Conservation (phyloP, 2,329 filamentous ascomycete species). For the Cyclaneusma minus region DNA sequence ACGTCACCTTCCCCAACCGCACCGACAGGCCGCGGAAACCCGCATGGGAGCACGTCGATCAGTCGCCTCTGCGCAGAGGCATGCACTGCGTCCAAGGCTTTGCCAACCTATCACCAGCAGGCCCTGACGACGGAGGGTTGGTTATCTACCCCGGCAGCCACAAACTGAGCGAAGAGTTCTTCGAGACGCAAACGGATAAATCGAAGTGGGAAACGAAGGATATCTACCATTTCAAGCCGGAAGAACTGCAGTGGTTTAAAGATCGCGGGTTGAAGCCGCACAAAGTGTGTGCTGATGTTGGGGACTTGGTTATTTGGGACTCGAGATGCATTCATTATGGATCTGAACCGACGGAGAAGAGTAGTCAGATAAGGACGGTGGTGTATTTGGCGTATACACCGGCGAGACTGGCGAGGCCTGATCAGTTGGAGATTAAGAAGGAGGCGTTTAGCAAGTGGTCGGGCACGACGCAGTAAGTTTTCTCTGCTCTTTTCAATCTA, state of each 20-base stretch:
- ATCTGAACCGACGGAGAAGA: slow-evolving; percentile 13
- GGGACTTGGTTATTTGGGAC: slow-evolving; percentile 24
- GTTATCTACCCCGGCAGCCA: slow-evolving; percentile 20
- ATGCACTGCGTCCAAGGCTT: slow-evolving; percentile 19
- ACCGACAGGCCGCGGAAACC: slow-evolving; percentile 12
- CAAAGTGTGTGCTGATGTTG: slow-evolving; percentile 21
- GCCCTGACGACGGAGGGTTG: slow-evolving; percentile 22
- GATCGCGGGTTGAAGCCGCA: slow-evolving; percentile 15
- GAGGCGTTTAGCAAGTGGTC: slow-evolving; percentile 14
- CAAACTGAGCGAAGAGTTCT: slow-evolving; percentile 18
- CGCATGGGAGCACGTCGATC: slow-evolving; percentile 23
- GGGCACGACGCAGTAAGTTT: slow-evolving; percentile 19
- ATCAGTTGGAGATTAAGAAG: slow-evolving; percentile 15
- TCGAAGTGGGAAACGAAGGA: slow-evolving; percentile 14
- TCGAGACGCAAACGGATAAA: slow-evolving; percentile 14
- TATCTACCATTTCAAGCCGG: slow-evolving; percentile 17
- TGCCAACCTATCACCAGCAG: slow-evolving; percentile 17
- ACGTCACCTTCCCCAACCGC: slow-evolving; percentile 21
- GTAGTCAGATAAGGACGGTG: slow-evolving; percentile 16
- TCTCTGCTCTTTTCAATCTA: too few species aligned
- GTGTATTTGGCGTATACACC: slow-evolving; percentile 22
- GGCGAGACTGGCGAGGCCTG: slow-evolving; percentile 16
- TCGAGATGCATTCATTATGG: slow-evolving; percentile 22
- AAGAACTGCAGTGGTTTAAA: slow-evolving; percentile 19
- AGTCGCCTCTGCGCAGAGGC: slow-evolving; percentile 12